A percentile compares a stretch with the other conserved stretches of the same genome.
Conservation (phyloP, 208 protist genomes). For the Trypanosomatidae sp. region DNA sequence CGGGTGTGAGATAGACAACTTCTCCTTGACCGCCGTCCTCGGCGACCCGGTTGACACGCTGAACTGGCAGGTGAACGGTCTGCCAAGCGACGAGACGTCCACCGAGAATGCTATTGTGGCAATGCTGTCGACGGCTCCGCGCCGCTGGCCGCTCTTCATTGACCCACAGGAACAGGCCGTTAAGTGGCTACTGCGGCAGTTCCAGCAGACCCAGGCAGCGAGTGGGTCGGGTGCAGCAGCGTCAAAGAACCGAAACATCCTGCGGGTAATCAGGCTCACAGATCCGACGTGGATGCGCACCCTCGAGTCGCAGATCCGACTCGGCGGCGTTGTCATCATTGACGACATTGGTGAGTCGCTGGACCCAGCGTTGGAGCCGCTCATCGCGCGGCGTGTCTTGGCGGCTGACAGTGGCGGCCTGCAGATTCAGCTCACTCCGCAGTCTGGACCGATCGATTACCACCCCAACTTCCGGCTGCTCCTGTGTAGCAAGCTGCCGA, state of each 20-base stretch:
- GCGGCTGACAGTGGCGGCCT: slow-evolving; percentile 60
- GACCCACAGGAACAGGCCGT: slow-evolving; percentile 96
- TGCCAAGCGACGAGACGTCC: slow-evolving; percentile 96
- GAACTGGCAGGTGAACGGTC: slow-evolving; percentile 96
- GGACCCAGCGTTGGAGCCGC: slow-evolving; percentile 93
- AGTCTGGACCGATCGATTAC: slow-evolving; percentile 91
- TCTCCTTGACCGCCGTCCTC: slow-evolving; percentile 60
- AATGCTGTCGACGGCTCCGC: slow-evolving; percentile 67
- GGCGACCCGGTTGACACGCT: slow-evolving; percentile 96
- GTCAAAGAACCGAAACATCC: slow-evolving; percentile 36
- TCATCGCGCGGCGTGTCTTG: slow-evolving; percentile 91
- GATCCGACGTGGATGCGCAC: slow-evolving; percentile 93
- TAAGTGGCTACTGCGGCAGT: slow-evolving; percentile 93
- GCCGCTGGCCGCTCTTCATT: slow-evolving; percentile 95
- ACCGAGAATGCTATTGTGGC: slow-evolving; percentile 97
- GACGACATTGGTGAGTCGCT: slow-evolving; percentile 96
- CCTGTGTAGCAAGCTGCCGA: slow-evolving; percentile 96
- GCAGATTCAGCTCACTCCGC: slow-evolving; percentile 87
- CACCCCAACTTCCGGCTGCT: slow-evolving; percentile 94
- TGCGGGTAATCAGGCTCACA: slow-evolving; percentile 87
- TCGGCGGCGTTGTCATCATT: slow-evolving; percentile 92
- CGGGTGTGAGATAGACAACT: slow-evolving; percentile 59
- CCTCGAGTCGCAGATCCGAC: slow-evolving; percentile 92
- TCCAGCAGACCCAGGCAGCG: slow-evolving; percentile 26
- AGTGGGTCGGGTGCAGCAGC: slow-evolving; percentile 17